Evolutionary conservation across 1,284 basidiomycete species (phyloP).

Genomic region (Anthracocystis walkeri): DNA sequence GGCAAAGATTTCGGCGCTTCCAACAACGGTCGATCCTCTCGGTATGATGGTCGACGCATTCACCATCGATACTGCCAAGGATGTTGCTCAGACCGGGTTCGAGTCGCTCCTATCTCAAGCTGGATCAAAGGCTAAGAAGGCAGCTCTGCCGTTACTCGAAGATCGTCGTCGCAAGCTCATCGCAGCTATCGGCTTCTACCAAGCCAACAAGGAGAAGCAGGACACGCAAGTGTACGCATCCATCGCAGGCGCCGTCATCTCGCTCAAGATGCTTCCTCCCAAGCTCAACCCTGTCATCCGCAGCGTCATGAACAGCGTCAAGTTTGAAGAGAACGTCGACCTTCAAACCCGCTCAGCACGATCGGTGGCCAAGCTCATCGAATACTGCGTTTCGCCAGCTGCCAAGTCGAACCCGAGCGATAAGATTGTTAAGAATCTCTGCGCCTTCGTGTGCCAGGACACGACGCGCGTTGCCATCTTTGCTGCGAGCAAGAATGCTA

Average conservation of each 20-base stretch:
- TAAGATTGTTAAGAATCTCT: slow-evolving; percentile 97
- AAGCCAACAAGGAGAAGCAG: slow-evolving; percentile 84
- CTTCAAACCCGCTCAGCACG: slow-evolving; percentile 90
- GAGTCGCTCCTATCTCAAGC: slow-evolving; percentile 73
- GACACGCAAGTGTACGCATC: slow-evolving; percentile 89
- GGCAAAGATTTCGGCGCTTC: slow-evolving; percentile 82
- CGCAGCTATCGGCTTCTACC: slow-evolving; percentile 83
- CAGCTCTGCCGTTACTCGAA: slow-evolving; percentile 77
- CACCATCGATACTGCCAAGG: slow-evolving; percentile 82
- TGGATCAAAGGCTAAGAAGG: slow-evolving; percentile 78
- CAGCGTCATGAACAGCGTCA: slow-evolving; percentile 97
- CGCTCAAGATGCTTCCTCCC: slow-evolving; percentile 59
- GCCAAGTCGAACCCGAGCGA: slow-evolving; percentile 77
- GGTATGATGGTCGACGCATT: slow-evolving; percentile 77
- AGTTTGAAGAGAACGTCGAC: slow-evolving; percentile 83
- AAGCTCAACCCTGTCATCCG: slow-evolving; percentile 97
- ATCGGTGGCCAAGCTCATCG: slow-evolving; percentile 87
- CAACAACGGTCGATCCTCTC: slow-evolving; percentile 80
- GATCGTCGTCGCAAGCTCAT: slow-evolving; percentile 82
- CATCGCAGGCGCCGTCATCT: slow-evolving; percentile 88
- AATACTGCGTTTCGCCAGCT: slow-evolving; percentile 79
- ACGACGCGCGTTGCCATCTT: slow-evolving; percentile 89
- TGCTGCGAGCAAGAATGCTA: slow-evolving; percentile 75
- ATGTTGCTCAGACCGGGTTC: slow-evolving; percentile 80
- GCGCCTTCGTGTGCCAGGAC: slow-evolving; percentile 92